These are phyloP conservation scores for Oryza officinalis DNA, from an alignment of 176 grass and related monocot genomes.

Conservation along the genomic window DNA sequence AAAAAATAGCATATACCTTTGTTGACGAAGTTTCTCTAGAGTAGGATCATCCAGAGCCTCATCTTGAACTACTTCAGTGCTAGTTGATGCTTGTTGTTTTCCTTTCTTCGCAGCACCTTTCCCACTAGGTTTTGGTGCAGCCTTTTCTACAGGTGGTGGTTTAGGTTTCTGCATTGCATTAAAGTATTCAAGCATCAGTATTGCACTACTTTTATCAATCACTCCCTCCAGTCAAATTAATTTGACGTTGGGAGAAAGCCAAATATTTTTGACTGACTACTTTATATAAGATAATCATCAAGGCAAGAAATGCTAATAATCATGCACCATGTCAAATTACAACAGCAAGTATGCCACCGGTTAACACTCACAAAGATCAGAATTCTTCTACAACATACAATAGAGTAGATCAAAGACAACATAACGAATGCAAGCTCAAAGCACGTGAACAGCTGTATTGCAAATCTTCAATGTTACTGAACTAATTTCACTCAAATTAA, in stretches of 20 bases:
- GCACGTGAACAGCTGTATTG: background rate
- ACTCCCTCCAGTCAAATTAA: background rate
- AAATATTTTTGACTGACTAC: background rate
- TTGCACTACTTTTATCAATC: background rate
- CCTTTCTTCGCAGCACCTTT: conserved; percentile 71
- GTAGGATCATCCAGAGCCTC: conserved; percentile 62
- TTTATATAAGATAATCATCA: background rate
- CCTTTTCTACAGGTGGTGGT: conserved; percentile 49
- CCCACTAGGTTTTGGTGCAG: conserved; percentile 39
- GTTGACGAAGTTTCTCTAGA: conserved; percentile 85
- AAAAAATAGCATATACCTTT: conserved; percentile 58
- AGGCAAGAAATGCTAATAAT: background rate
- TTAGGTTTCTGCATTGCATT: conserved; percentile 62
- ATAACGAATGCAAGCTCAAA: conserved; percentile 8
- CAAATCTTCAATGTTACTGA: background rate
- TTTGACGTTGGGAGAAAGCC: too few species aligned
- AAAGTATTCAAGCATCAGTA: conserved; percentile 24
- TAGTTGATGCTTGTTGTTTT: conserved; percentile 65
- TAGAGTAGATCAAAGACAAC: background rate
- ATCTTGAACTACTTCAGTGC: conserved; percentile 44
- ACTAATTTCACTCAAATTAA: background rate
- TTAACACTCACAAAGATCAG: background rate
- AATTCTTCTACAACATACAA: background rate
- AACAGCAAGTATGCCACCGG: background rate
- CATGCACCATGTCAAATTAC: background rate